phyloP scores from a whole-genome alignment of 768 basidiomycete species.

The Punctularia strigosozonata region DNA sequence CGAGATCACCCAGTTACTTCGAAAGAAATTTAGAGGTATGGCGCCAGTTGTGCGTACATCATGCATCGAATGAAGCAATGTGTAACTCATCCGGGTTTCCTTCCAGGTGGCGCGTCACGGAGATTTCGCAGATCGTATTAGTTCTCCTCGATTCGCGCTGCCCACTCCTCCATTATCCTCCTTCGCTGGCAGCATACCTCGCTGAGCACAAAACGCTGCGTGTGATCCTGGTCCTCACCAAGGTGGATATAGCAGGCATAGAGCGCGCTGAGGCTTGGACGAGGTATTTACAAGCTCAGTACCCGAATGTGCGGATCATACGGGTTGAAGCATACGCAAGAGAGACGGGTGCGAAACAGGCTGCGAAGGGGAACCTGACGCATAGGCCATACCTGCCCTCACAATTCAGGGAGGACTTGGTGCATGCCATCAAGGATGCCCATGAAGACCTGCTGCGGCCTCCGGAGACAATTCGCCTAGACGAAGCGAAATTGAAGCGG shows the following conservation, averaged over 20 bases:
- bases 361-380: conserved; percentile 32
- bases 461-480: conserved; percentile 39
- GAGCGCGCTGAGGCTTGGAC: conserved; percentile 55
- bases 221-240: conserved; percentile 73
- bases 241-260: conserved; percentile 76
- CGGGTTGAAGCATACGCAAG: conserved; percentile 59
- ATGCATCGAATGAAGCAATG: background rate
- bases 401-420: conserved; percentile 48
- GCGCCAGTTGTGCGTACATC: conserved; percentile 67
- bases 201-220: conserved; percentile 21
- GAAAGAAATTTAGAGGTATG: conserved; percentile 93
- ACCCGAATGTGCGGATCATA: conserved; percentile 50
- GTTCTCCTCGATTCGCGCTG: conserved; percentile 85
- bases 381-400: conserved; percentile 61
- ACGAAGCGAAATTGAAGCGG: conserved; percentile 34
- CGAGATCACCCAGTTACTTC: conserved; percentile 64
- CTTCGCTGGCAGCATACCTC: conserved; percentile 63
- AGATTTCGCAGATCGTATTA: conserved; percentile 82
- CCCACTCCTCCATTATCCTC: conserved; percentile 77
- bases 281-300: conserved; percentile 36
- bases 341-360: conserved; percentile 11
- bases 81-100: conserved; percentile 5
- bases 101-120: conserved; percentile 82
- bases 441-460: conserved; percentile 61
- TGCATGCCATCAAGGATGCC: conserved; percentile 50